Percentiles rank a stretch among this genome's conserved stretches.
Evolutionary conservation across 257 asterid species (phyloP).

Genomic region (Gardenia jasminoides): DNA sequence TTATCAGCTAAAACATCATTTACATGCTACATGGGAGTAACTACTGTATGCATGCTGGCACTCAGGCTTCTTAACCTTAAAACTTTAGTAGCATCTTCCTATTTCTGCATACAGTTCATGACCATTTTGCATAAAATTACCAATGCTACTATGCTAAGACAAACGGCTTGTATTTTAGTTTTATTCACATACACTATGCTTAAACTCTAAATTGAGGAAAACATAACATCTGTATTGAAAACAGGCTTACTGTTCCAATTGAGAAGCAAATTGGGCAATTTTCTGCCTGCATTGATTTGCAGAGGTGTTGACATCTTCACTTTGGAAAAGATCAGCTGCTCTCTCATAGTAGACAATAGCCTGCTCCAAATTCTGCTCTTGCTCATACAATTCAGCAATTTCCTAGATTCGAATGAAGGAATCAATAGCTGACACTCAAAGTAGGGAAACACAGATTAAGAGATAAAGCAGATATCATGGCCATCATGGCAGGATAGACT

Average conservation of each 20-base stretch:
- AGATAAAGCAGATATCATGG: neutral
- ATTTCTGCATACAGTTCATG: neutral
- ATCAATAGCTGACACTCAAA: neutral
- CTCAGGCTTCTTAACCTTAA: neutral
- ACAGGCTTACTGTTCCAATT: slow-evolving; percentile 73
- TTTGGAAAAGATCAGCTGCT: slow-evolving; percentile 91
- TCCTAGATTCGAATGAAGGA: slow-evolving; percentile 42
- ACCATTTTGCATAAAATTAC: neutral
- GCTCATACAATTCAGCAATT: slow-evolving; percentile 87
- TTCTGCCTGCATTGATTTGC: slow-evolving; percentile 96
- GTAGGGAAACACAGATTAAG: neutral
- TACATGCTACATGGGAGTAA: neutral
- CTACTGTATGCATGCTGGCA: neutral
- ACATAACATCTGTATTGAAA: neutral
- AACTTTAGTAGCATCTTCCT: neutral
- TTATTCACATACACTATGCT: neutral
- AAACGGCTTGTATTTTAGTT: neutral
- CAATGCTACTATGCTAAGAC: neutral
- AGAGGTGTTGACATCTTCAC: slow-evolving; percentile 75
- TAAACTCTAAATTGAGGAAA: no score
- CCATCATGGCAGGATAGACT: neutral
- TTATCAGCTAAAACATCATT: neutral
- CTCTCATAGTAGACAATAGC: slow-evolving; percentile 75
- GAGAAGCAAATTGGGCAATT: slow-evolving; percentile 89
- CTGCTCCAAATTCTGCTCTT: slow-evolving; percentile 75